A percentile compares a stretch with the other conserved stretches of the same genome.
Conservation (phyloP, 305 asterid species). For the Solanum hybrid region DNA sequence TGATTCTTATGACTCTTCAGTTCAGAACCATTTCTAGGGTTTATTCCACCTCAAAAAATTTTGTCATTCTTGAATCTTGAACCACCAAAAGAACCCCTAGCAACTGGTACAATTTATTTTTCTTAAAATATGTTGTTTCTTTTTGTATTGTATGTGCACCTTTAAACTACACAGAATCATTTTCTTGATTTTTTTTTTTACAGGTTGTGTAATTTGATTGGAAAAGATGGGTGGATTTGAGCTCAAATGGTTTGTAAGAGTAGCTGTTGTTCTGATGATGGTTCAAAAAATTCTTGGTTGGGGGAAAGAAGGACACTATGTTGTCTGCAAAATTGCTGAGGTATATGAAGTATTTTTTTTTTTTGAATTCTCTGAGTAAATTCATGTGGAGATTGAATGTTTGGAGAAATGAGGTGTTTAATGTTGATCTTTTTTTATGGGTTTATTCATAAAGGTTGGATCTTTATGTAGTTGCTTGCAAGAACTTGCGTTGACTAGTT, state of each 20-base stretch:
- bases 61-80: background rate
- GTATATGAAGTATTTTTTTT: constrained; percentile 17
- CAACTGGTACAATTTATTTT: background rate
- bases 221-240: constrained; percentile 33
- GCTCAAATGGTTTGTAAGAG: constrained; percentile 20
- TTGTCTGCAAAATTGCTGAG: constrained; percentile 79
- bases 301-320: constrained; percentile 87
- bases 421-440: background rate
- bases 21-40: background rate
- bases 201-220: constrained; percentile 3
- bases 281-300: constrained; percentile 41
- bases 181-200: background rate
- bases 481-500: background rate
- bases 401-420: background rate
- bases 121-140: background rate
- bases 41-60: background rate
- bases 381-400: background rate
- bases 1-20: background rate
- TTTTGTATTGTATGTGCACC: background rate
- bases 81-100: background rate
- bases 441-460: background rate
- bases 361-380: background rate
- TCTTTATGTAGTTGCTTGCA: background rate
- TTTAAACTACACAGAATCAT: background rate
- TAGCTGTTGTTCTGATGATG: constrained; percentile 22